Percentiles rank a stretch among this genome's conserved stretches.
Conservation (phyloP, 169 alveolate genomes). For the Cryptosporidium ryanae region DNA sequence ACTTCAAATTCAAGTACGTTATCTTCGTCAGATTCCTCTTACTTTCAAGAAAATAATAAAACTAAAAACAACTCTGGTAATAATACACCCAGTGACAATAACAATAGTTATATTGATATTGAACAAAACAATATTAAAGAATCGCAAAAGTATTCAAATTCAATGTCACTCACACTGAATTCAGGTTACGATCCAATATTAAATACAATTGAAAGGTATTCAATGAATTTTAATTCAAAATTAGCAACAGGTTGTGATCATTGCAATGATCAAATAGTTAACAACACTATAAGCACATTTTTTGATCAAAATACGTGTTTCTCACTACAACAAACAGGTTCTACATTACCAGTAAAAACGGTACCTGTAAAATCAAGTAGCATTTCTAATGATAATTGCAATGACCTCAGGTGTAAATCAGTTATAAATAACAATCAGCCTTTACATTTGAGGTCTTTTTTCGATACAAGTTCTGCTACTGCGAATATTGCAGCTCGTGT, state of each 20-base stretch:
- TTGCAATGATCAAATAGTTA: neutral
- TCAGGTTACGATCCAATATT: constrained; percentile 64
- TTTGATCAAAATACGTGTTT: neutral
- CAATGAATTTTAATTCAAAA: constrained; percentile 1
- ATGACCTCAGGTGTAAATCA: no score
- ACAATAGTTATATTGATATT: neutral
- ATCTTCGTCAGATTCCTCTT: constrained; percentile 57
- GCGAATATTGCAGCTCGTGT: constrained; percentile 50
- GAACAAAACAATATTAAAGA: constrained; percentile 20
- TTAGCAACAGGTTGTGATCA: no score
- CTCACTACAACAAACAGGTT: neutral
- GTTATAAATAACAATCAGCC: constrained; percentile 14
- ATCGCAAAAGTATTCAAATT: neutral
- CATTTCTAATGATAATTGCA: neutral
- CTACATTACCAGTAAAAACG: no score
- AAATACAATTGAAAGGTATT: constrained; percentile 5
- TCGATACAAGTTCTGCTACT: constrained; percentile 34
- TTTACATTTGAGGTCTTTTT: constrained; percentile 53
- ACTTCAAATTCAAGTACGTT: constrained; percentile 69
- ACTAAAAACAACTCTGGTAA: neutral
- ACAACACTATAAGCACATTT: neutral
- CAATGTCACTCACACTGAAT: constrained; percentile 12
- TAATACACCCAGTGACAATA: constrained; percentile 7
- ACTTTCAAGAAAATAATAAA: constrained; percentile 23
- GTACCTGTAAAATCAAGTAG: neutral